Conservation (phyloP, 768 basidiomycete species). For the Suillus subaureus region DNA sequence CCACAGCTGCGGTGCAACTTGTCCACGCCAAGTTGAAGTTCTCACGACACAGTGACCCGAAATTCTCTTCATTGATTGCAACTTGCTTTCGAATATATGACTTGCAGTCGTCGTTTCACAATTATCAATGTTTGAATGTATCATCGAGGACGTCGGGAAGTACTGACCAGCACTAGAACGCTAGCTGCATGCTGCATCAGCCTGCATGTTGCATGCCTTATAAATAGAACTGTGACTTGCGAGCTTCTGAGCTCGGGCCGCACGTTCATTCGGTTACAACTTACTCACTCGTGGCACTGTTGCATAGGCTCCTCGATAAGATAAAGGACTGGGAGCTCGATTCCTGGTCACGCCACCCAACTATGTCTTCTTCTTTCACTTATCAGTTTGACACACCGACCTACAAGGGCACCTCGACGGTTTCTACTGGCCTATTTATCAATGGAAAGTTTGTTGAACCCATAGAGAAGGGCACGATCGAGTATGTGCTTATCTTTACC, state of each 20-base stretch:
- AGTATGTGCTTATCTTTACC: background rate
- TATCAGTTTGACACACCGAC: constrained; percentile 26
- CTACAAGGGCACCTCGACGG: constrained; percentile 26
- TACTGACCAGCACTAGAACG: background rate
- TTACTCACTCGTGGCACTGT: background rate
- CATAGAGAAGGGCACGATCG: constrained; percentile 10
- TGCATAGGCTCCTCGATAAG: background rate
- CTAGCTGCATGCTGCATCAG: too few species aligned
- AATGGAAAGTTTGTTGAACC: constrained; percentile 31
- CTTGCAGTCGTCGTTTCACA: background rate
- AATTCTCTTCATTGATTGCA: background rate
- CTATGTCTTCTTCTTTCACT: constrained; percentile 23
- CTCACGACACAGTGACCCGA: background rate
- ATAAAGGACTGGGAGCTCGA: background rate
- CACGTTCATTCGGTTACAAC: background rate
- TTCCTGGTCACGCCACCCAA: background rate
- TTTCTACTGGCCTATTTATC: constrained; percentile 47
- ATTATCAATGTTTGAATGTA: background rate
- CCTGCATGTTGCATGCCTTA: too few species aligned
- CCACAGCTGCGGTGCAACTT: background rate
- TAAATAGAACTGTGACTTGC: too few species aligned
- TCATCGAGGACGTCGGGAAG: background rate
- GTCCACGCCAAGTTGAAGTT: background rate
- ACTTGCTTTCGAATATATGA: too few species aligned
- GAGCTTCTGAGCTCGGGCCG: background rate